Evolutionary conservation across 1,284 basidiomycete genomes (phyloP).

Genomic region (Melampsora americana): DNA sequence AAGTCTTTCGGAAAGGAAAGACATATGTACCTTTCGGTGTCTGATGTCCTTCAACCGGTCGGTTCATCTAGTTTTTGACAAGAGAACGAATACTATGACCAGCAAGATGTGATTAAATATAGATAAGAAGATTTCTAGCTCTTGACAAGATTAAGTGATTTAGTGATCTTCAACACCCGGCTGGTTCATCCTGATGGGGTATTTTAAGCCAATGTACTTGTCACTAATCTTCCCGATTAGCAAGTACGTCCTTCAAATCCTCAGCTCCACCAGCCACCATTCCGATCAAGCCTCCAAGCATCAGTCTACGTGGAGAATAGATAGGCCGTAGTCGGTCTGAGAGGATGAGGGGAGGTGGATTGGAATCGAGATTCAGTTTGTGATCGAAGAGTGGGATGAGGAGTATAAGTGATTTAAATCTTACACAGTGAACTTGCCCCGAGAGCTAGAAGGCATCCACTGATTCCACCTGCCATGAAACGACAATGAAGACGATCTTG

Average conservation of each 20-base stretch:
- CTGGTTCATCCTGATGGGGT: too few relatives aligned
- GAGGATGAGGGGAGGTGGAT: neutral
- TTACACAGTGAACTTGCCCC: constrained; percentile 24
- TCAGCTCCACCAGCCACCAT: constrained; percentile 30
- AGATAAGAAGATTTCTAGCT: too few relatives aligned
- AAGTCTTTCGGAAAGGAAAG: too few relatives aligned
- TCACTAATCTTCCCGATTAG: neutral
- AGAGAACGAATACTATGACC: too few relatives aligned
- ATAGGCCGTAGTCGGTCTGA: constrained; percentile 28
- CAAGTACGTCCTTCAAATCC: constrained; percentile 17
- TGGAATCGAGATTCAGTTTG: neutral
- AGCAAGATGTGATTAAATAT: too few relatives aligned
- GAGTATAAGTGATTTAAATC: neutral
- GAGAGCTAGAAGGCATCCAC: constrained; percentile 22
- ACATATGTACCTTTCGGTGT: too few relatives aligned
- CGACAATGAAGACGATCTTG: constrained; percentile 4
- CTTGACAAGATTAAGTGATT: too few relatives aligned
- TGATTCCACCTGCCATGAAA: constrained; percentile 16
- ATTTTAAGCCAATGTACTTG: too few relatives aligned
- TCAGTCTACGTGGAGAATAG: constrained; percentile 18
- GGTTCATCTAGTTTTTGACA: too few relatives aligned
- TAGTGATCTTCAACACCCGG: too few relatives aligned
- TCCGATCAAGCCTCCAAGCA: constrained; percentile 28
- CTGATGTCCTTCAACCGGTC: too few relatives aligned
- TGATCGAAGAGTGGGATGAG: neutral